Conservation (phyloP, 192 early-diverging fungal genomes). For the Coemansia sp. region DNA sequence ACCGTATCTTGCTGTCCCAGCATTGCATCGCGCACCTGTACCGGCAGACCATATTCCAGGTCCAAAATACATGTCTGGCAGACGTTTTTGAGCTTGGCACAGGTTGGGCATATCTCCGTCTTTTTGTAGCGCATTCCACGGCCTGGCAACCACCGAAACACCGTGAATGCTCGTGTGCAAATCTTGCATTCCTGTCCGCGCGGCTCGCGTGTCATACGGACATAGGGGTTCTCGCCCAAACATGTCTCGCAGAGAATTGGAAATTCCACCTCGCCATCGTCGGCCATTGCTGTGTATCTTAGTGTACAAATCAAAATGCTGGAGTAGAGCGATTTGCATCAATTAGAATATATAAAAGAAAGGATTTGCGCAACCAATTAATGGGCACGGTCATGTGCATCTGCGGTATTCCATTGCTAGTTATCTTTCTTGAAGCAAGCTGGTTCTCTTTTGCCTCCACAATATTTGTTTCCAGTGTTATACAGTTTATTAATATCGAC, state of each 20-base stretch:
- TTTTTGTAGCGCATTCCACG: slow-evolving; percentile 95
- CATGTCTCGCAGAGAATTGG: slow-evolving; percentile 96
- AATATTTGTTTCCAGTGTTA: too few species aligned
- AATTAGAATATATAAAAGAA: too few species aligned
- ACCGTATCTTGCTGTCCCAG: slow-evolving; percentile 72
- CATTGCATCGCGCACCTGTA: slow-evolving; percentile 89
- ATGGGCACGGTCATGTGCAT: slow-evolving; percentile 9
- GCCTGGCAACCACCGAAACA: slow-evolving; percentile 96
- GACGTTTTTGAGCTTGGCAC: slow-evolving; percentile 97
- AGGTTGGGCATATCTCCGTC: slow-evolving; percentile 97
- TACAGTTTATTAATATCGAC: neutral
- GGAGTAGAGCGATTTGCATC: neutral
- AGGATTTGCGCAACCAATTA: slow-evolving; percentile 1
- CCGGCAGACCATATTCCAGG: slow-evolving; percentile 90
- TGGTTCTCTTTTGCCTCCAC: neutral
- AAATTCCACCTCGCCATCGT: slow-evolving; percentile 55
- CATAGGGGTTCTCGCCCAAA: slow-evolving; percentile 95
- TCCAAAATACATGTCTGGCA: slow-evolving; percentile 97
- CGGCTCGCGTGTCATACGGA: slow-evolving; percentile 88
- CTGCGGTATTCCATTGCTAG: slow-evolving; percentile 2
- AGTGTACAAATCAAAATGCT: neutral
- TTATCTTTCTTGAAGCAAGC: too few species aligned
- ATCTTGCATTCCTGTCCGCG: slow-evolving; percentile 82
- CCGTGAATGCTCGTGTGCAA: slow-evolving; percentile 88
- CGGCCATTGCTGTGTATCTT: slow-evolving; percentile 1